Base-by-base conservation (phyloP, 768 basidiomycete genomes). In the Leccinum uliginosum region DNA sequence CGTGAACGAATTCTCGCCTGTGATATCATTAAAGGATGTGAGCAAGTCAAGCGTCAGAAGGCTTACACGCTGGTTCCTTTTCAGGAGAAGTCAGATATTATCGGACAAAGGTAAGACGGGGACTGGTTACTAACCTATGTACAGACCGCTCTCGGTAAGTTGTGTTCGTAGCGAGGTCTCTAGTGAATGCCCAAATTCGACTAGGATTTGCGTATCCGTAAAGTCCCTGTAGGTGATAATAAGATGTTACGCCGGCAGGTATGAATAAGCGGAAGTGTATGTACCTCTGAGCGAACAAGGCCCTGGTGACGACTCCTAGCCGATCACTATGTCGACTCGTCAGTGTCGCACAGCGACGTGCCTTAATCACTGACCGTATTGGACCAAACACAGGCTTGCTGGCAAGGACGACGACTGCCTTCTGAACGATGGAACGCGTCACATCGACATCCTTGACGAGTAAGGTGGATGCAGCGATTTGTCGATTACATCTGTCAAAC, bases 401-500 rank as follows among this genome's bases (percentile, higher is more conserved):
- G 4, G 93, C 94, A 34, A 99, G 78, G 3, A 99, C 91, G 0
- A 98, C 93, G 3, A 99, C 91, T 0, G 97, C 95, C 69, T 98
- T 99, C 72, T 99, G 97, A 0, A 99, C 97, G 9, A 88, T 98
- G 5, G 90, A 93, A 15, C 97, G 85, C 5, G 97, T 98, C 17
- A 98, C 91, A 60, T 97, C 95, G 2, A 82, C 76, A 38, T 84
- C 81, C 67, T 87, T 89, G 48, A 89, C 86, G 4, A 93, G 76
- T 27, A 99, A 79, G 23, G 85, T 79, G 0, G 87, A 80, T 2
- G 94, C 78, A 10, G 91, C 77, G 32, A 99, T 93, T 76, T 99
- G 97, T 50, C 95, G 92, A 65, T 98, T 98, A 69, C 95, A 96
- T 64, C 92, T 94, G 56, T 10, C 4, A 50, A 47, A 54, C 45